Percentiles rank a stretch among this genome's conserved stretches.
These are phyloP conservation scores for Talaromyces piceae DNA, from an alignment of 2,329 filamentous ascomycete genomes.

Conservation along the genomic window DNA sequence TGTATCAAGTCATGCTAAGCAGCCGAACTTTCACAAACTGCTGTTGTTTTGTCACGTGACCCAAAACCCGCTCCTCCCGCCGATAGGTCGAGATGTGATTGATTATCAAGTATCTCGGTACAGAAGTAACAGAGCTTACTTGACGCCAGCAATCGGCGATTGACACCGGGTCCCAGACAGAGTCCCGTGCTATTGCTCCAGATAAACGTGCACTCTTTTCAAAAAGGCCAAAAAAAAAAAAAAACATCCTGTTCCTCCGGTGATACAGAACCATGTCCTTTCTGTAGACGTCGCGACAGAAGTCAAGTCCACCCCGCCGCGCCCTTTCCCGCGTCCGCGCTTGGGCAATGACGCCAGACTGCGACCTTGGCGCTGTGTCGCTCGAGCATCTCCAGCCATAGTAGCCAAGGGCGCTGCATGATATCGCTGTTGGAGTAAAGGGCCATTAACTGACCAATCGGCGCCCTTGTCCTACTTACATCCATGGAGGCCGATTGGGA, in stretches of 20 bases:
- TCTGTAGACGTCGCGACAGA: background rate
- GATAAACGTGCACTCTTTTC: background rate
- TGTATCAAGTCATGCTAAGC: too few species aligned
- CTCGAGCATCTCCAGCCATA: background rate
- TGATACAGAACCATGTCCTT: background rate
- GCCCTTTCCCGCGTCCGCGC: constrained; percentile 6
- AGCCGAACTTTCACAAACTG: too few species aligned
- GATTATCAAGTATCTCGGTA: too few species aligned
- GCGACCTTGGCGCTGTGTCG: constrained; percentile 3
- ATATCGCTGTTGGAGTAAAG: background rate
- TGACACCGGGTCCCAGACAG: background rate
- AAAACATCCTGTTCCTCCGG: too few species aligned
- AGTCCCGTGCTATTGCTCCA: background rate
- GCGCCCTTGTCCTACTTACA: background rate
- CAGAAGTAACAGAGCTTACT: background rate
- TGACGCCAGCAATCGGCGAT: background rate
- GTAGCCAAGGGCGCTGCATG: background rate
- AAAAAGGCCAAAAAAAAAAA: too few species aligned
- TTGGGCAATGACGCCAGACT: constrained; percentile 10
- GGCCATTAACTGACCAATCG: constrained; percentile 11
- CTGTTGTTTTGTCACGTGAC: too few species aligned
- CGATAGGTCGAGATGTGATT: too few species aligned
- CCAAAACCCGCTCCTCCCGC: too few species aligned
- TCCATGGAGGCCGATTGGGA: constrained; percentile 43
- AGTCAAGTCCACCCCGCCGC: constrained; percentile 5